Evolutionary conservation across 768 basidiomycete genomes (phyloP).

Genomic region (Termitomyces sp.): DNA sequence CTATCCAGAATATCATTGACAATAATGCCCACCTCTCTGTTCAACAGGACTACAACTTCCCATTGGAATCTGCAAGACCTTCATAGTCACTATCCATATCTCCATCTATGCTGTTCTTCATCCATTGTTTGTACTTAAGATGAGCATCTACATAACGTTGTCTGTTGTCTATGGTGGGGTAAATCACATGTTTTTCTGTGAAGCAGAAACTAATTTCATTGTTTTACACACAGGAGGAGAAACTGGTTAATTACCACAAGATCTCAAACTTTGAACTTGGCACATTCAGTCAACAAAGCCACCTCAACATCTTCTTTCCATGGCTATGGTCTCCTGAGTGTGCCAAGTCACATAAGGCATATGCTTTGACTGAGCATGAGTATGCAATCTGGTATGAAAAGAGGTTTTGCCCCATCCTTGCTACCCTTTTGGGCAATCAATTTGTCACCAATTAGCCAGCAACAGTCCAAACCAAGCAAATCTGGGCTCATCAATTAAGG

Average conservation of each 20-base stretch:
- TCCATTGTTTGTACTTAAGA: too few species aligned
- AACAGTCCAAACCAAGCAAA: conserved; percentile 16
- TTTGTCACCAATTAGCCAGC: conserved; percentile 22
- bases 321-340: conserved; percentile 12
- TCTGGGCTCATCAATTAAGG: conserved; percentile 12
- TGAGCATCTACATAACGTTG: too few species aligned
- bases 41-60: too few species aligned
- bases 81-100: too few species aligned
- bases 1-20: too few species aligned
- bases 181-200: too few species aligned
- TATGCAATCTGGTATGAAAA: conserved; percentile 21
- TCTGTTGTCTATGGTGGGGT: too few species aligned
- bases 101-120: too few species aligned
- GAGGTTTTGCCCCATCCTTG: conserved; percentile 24
- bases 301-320: conserved; percentile 25
- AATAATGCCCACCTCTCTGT: too few species aligned
- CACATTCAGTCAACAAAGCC: conserved; percentile 13
- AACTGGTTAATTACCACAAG: conserved; percentile 16
- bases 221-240: background rate
- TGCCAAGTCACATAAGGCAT: background rate
- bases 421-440: background rate
- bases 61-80: too few species aligned
- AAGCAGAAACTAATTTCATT: too few species aligned
- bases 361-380: too few species aligned
- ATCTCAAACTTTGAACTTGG: conserved; percentile 28